Conservation (phyloP, 768 basidiomycete species). For the Vishniacozyma victoriae region DNA sequence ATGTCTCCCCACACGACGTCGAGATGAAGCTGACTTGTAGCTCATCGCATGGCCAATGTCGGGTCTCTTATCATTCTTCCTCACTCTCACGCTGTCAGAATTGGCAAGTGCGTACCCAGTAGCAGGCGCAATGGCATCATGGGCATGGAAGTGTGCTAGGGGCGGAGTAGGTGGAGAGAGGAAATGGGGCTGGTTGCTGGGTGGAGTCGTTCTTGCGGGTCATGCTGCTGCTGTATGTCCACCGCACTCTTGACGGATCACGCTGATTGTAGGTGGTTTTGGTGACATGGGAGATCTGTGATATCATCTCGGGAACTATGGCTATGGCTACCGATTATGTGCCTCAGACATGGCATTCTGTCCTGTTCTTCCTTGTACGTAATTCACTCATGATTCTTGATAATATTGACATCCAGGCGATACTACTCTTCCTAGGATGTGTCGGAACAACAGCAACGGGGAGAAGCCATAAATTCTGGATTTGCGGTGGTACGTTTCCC, state of each 20-base stretch:
- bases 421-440: constrained; percentile 24
- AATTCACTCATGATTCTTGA: not conserved
- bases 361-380: constrained; percentile 41
- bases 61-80: constrained; percentile 23
- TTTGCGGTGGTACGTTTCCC: constrained; percentile 14
- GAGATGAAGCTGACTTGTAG: constrained; percentile 11
- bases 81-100: constrained; percentile 40
- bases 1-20: constrained; percentile 2
- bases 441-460: constrained; percentile 41
- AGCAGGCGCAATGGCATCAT: constrained; percentile 43
- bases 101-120: constrained; percentile 45
- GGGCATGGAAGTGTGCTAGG: constrained; percentile 43
- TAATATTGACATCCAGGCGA: constrained; percentile 14
- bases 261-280: constrained; percentile 31
- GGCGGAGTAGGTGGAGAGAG: constrained; percentile 42
- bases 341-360: constrained; percentile 29
- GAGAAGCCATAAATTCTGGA: constrained; percentile 41
- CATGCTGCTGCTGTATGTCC: constrained; percentile 36
- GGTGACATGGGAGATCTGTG: constrained; percentile 36
- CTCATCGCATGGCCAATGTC: constrained; percentile 44
- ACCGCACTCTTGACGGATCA: not conserved
- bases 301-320: constrained; percentile 39
- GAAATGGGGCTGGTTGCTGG: constrained; percentile 44
- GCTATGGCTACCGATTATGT: constrained; percentile 30
- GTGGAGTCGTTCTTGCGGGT: constrained; percentile 32